A percentile compares a stretch with the other conserved stretches of the same genome.
Evolutionary conservation across 148 eudicot species (phyloP).

Genomic region (Vaccinium myrtillus): DNA sequence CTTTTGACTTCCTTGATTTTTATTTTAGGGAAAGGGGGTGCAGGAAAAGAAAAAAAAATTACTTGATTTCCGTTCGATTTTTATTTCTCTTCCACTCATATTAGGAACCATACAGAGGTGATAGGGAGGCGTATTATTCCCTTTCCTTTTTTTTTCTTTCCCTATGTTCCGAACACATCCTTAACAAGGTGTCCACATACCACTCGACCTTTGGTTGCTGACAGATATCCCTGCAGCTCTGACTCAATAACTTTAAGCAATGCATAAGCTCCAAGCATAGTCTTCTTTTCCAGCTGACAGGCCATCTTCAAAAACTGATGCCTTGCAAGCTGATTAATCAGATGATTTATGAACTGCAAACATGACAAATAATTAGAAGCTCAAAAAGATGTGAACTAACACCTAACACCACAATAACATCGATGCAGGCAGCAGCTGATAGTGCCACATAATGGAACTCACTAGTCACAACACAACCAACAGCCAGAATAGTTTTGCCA

Average conservation of each 20-base stretch:
- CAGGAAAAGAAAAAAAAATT: background rate
- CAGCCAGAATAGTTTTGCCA: background rate
- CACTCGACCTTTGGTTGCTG: constrained; percentile 90
- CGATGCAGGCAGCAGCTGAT: background rate
- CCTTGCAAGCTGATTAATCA: constrained; percentile 85
- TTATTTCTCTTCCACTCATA: background rate
- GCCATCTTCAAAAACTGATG: constrained; percentile 93
- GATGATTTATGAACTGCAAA: constrained; percentile 85
- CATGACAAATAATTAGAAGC: background rate
- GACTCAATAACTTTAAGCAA: constrained; percentile 91
- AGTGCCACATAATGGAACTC: constrained; percentile 14
- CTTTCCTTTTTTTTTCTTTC: background rate
- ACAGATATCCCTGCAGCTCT: constrained; percentile 86
- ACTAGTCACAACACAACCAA: background rate
- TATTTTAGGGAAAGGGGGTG: background rate
- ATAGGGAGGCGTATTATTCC: no score
- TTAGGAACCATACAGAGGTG: background rate
- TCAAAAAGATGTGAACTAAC: background rate
- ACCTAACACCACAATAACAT: constrained; percentile 6
- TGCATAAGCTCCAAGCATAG: constrained; percentile 96
- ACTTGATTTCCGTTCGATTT: background rate
- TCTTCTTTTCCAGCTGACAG: constrained; percentile 95
- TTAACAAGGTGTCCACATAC: constrained; percentile 38
- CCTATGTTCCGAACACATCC: background rate
- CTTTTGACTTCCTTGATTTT: background rate